Evolutionary conservation across 805 yeast genomes (phyloP).

Genomic region (Scheffersomyces lignosus): DNA sequence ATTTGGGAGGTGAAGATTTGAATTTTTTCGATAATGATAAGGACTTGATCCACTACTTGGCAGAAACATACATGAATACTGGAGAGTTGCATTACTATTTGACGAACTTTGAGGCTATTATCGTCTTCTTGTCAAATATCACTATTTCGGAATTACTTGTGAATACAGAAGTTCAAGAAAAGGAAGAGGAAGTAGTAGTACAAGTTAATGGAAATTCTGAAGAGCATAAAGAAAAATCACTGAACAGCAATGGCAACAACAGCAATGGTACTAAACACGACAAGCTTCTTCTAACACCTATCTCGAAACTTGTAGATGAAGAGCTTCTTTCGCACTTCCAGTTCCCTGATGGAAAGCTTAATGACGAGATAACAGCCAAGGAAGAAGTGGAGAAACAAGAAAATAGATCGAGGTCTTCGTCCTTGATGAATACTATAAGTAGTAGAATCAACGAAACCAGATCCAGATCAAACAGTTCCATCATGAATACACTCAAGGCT

Average conservation of each 20-base stretch:
- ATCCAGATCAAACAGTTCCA: slow-evolving; percentile 35
- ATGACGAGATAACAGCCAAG: slow-evolving; percentile 13
- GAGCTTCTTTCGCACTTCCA: slow-evolving; percentile 25
- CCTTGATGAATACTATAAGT: slow-evolving; percentile 37
- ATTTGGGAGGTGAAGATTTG: slow-evolving; percentile 5
- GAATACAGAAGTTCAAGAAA: neutral
- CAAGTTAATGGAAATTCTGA: neutral
- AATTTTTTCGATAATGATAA: slow-evolving; percentile 32
- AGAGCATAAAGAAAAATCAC: no score
- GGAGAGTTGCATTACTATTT: slow-evolving; percentile 41
- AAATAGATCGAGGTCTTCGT: slow-evolving; percentile 38
- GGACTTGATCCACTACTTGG: slow-evolving; percentile 28
- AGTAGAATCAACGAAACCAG: slow-evolving; percentile 31
- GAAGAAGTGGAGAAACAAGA: slow-evolving; percentile 8
- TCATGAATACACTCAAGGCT: slow-evolving; percentile 18
- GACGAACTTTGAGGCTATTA: slow-evolving; percentile 44
- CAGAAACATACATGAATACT: slow-evolving; percentile 28
- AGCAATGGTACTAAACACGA: no score
- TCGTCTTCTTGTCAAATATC: slow-evolving; percentile 36
- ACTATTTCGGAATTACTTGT: slow-evolving; percentile 28
- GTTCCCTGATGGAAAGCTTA: slow-evolving; percentile 26
- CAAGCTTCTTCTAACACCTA: neutral
- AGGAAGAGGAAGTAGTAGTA: neutral
- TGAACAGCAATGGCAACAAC: slow-evolving; percentile 5
- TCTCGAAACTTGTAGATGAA: slow-evolving; percentile 29